Evolutionary conservation across 2,329 filamentous ascomycete species (phyloP).

Genomic region (Pseudogymnoascus verrucosus): DNA sequence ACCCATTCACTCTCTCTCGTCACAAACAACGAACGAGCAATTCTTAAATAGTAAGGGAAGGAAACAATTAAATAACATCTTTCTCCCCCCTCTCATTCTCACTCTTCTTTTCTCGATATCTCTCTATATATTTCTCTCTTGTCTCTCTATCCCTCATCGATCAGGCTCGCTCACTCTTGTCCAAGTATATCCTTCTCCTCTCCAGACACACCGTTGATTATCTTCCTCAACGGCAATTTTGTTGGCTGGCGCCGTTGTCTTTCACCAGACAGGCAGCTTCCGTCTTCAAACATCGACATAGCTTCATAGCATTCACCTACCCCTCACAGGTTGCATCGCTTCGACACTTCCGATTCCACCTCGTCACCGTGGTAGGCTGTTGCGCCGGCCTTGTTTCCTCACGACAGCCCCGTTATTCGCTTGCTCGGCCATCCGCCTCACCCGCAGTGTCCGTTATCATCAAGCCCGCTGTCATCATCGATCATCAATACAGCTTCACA

Average conservation of each 20-base stretch:
- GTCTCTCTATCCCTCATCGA: not conserved
- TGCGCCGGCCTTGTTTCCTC: not conserved
- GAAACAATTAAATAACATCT: not conserved
- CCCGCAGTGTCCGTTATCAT: not conserved
- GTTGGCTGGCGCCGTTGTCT: not conserved
- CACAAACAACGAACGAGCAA: too few species aligned
- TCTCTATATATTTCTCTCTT: not conserved
- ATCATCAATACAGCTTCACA: not conserved
- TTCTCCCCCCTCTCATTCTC: not conserved
- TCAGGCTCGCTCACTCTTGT: not conserved
- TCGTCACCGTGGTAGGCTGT: not conserved
- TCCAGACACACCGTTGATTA: not conserved
- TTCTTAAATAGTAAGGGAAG: not conserved
- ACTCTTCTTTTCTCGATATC: not conserved
- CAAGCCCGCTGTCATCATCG: not conserved
- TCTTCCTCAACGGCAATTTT: not conserved
- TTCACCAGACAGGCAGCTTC: not conserved
- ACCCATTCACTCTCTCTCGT: not conserved
- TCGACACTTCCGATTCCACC: not conserved
- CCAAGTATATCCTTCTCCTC: not conserved
- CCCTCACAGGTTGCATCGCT: not conserved
- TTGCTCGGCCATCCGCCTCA: not conserved
- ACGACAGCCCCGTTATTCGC: not conserved
- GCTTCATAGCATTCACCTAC: not conserved
- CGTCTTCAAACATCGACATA: not conserved